phyloP scores from a whole-genome alignment of 2,329 filamentous ascomycete genomes.

The Ophiostoma quercus region DNA sequence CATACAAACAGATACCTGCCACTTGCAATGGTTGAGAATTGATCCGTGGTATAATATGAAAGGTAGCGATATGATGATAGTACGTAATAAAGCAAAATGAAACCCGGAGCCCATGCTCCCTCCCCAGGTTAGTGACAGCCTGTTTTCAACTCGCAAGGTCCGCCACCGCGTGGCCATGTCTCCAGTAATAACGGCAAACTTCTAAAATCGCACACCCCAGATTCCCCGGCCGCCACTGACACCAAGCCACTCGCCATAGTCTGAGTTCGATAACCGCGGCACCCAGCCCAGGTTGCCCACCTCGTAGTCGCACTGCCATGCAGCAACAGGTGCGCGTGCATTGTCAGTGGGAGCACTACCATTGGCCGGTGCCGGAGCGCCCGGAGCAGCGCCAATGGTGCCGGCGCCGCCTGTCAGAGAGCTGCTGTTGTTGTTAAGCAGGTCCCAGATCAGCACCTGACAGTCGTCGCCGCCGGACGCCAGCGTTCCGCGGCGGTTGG shows the following conservation, averaged over 20 bases:
- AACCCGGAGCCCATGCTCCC: not conserved
- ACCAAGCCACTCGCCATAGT: conserved; percentile 77
- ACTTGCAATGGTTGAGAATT: not conserved
- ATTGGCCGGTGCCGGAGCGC: conserved; percentile 35
- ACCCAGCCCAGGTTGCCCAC: conserved; percentile 82
- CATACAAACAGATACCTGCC: not conserved
- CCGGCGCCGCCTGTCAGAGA: not conserved
- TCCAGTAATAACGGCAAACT: not conserved
- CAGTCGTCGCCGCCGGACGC: conserved; percentile 91
- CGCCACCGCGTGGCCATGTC: not conserved
- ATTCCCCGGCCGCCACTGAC: conserved; percentile 75
- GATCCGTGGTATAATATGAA: conserved; percentile 11
- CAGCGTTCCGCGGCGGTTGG: conserved; percentile 71
- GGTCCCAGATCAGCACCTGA: conserved; percentile 87
- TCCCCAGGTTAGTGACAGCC: not conserved
- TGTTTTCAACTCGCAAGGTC: not conserved
- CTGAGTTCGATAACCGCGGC: conserved; percentile 61
- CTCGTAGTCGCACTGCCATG: conserved; percentile 83
- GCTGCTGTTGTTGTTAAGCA: conserved; percentile 60
- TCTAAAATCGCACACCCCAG: conserved; percentile 59
- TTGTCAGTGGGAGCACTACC: conserved; percentile 51
- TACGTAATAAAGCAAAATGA: not conserved
- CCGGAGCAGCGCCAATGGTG: not conserved
- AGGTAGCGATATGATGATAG: conserved; percentile 3
- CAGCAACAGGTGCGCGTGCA: conserved; percentile 63